A percentile compares a stretch with the other conserved stretches of the same genome.
These are phyloP conservation scores for Mrakiaceae sp. DNA, from an alignment of 1,284 basidiomycete genomes.

Conservation along the genomic window DNA sequence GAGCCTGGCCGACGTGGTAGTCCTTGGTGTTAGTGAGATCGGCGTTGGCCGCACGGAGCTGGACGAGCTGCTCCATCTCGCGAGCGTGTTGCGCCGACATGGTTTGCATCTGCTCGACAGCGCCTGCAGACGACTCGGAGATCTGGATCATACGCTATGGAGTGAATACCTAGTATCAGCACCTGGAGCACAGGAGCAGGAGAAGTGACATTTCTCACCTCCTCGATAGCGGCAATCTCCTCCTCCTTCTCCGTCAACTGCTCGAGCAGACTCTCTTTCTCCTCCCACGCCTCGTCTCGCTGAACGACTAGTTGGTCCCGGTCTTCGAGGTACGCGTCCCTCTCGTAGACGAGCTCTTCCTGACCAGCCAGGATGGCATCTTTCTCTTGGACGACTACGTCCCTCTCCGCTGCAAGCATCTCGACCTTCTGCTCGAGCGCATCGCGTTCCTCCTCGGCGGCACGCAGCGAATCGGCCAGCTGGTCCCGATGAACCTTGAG, in stretches of 20 bases:
- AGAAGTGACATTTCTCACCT: not conserved
- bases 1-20: not conserved
- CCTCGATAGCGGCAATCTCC: not conserved
- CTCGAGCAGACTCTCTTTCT: conserved; percentile 1
- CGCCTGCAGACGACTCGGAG: not conserved
- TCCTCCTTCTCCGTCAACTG: conserved; percentile 1
- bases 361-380: not conserved
- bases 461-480: not conserved
- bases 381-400: not conserved
- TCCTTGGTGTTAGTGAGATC: conserved; percentile 4
- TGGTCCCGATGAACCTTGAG: conserved; percentile 13
- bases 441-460: not conserved
- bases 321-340: not conserved
- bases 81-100: not conserved
- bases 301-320: not conserved
- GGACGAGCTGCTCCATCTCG: conserved; percentile 7
- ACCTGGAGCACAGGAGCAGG: too few relatives aligned
- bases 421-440: not conserved
- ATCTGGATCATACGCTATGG: not conserved
- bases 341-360: not conserved
- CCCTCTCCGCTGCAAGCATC: not conserved
- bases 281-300: conserved; percentile 13
- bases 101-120: not conserved
- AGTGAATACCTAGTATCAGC: too few relatives aligned
- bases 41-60: conserved; percentile 1